Conservation (phyloP, 768 basidiomycete genomes). For the Boletus tylopilopsis region DNA sequence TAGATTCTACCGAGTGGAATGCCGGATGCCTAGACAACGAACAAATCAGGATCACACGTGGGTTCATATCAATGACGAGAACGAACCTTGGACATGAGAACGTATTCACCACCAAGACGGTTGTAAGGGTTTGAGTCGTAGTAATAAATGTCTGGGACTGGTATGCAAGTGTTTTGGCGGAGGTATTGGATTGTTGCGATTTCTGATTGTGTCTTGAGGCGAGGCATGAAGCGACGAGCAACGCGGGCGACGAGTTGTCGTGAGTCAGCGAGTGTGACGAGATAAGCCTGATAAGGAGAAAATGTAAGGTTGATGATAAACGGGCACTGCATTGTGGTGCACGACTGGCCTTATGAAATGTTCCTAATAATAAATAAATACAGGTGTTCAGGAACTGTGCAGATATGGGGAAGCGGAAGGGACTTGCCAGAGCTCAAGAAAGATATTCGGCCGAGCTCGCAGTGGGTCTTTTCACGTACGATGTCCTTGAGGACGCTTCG, state of each 20-base stretch:
- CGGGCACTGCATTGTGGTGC: background rate
- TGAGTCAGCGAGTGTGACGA: conserved; percentile 60
- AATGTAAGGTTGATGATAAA: conserved; percentile 6
- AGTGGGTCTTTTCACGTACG: conserved; percentile 63
- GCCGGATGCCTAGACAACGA: conserved; percentile 56
- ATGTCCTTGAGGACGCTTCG: conserved; percentile 72
- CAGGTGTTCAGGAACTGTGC: background rate
- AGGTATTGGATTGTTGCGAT: conserved; percentile 83
- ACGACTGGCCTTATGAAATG: conserved; percentile 72
- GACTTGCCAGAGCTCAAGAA: conserved; percentile 72
- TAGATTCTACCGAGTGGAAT: conserved; percentile 69
- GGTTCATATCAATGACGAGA: background rate
- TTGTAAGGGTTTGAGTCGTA: conserved; percentile 85
- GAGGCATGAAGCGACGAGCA: conserved; percentile 81
- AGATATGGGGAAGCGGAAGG: conserved; percentile 10
- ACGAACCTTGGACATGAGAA: conserved; percentile 81
- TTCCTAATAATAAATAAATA: conserved; percentile 62
- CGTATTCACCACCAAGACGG: conserved; percentile 79
- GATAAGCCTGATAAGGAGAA: conserved; percentile 55
- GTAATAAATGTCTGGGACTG: conserved; percentile 71
- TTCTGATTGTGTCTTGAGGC: conserved; percentile 83
- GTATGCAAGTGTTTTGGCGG: conserved; percentile 63
- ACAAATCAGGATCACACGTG: conserved; percentile 2
- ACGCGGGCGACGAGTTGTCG: conserved; percentile 72
- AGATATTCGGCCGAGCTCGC: conserved; percentile 63